Conservation (phyloP, 2,329 filamentous ascomycete genomes). For the Salinomyces thailandicus region DNA sequence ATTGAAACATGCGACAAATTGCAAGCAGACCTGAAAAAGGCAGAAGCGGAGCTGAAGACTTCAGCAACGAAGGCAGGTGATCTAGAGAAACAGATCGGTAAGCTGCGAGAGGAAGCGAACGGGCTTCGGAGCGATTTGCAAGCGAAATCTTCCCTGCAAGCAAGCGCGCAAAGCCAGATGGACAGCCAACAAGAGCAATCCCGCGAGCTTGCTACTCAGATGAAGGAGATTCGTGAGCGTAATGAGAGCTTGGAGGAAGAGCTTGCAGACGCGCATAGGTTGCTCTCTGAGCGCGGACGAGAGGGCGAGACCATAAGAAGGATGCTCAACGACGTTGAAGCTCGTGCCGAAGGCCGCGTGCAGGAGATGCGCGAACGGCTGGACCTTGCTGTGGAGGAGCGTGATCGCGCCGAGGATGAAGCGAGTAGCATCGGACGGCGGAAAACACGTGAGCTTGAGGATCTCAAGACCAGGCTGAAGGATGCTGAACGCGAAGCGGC, state of each 20-base stretch:
- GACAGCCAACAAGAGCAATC: slow-evolving; percentile 90
- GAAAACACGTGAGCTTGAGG: slow-evolving; percentile 73
- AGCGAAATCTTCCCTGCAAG: slow-evolving; percentile 75
- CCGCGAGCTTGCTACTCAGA: slow-evolving; percentile 75
- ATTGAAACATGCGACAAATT: slow-evolving; percentile 62
- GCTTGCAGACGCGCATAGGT: slow-evolving; percentile 72
- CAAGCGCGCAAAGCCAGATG: slow-evolving; percentile 73
- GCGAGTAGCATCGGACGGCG: slow-evolving; percentile 65
- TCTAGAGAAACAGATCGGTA: slow-evolving; percentile 62
- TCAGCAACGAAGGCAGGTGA: slow-evolving; percentile 52
- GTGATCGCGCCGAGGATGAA: slow-evolving; percentile 87
- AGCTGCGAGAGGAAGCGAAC: slow-evolving; percentile 57
- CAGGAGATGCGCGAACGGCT: slow-evolving; percentile 82
- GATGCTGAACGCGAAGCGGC: slow-evolving; percentile 72
- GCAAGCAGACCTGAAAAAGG: slow-evolving; percentile 56
- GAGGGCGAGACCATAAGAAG: slow-evolving; percentile 93
- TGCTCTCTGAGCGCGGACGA: slow-evolving; percentile 76
- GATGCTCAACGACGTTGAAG: slow-evolving; percentile 75
- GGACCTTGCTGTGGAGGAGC: slow-evolving; percentile 85
- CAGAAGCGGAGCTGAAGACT: slow-evolving; percentile 58
- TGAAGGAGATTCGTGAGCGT: slow-evolving; percentile 76
- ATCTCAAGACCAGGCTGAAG: slow-evolving; percentile 65
- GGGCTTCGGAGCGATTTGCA: slow-evolving; percentile 67
- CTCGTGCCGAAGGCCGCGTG: slow-evolving; percentile 67
- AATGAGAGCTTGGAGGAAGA: slow-evolving; percentile 87